Conservation (phyloP, 495 filamentous ascomycete species). For the Hypoxylon intermedium region DNA sequence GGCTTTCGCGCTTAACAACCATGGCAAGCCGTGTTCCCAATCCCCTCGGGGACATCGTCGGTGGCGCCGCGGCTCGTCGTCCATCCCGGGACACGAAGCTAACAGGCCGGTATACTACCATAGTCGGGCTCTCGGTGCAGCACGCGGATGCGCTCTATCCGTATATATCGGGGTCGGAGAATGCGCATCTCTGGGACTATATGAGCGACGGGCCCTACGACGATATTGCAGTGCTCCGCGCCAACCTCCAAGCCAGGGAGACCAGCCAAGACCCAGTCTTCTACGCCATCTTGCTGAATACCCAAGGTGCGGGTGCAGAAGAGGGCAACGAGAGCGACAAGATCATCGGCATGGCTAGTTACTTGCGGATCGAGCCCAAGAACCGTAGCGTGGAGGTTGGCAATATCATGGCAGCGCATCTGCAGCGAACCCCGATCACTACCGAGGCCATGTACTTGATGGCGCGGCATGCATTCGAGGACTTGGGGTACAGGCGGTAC, state of each 20-base stretch:
- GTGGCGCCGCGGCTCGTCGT: conserved; percentile 24
- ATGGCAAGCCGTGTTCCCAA: conserved; percentile 22
- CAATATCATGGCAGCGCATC: conserved; percentile 48
- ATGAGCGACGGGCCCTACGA: conserved; percentile 52
- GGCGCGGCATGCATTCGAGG: conserved; percentile 53
- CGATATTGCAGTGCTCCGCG: conserved; percentile 44
- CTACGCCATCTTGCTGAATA: conserved; percentile 52
- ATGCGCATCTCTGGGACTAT: conserved; percentile 56
- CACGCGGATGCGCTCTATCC: conserved; percentile 53
- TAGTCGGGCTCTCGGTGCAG: conserved; percentile 46
- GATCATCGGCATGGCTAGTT: conserved; percentile 51
- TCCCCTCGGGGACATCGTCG: conserved; percentile 39
- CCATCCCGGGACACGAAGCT: conserved; percentile 40
- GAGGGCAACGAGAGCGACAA: conserved; percentile 10
- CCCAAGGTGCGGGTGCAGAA: not conserved
- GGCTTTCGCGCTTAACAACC: not conserved
- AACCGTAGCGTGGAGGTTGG: conserved; percentile 59
- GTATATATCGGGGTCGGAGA: conserved; percentile 45
- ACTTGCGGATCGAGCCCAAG: conserved; percentile 51
- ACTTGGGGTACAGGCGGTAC: conserved; percentile 59
- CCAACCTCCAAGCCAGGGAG: conserved; percentile 38
- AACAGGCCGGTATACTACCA: conserved; percentile 47
- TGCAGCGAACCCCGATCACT: conserved; percentile 58
- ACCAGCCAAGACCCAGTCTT: conserved; percentile 47
- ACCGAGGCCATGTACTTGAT: conserved; percentile 62